phyloP scores from a whole-genome alignment of 306 rosid species.

The Morella rubra region DNA sequence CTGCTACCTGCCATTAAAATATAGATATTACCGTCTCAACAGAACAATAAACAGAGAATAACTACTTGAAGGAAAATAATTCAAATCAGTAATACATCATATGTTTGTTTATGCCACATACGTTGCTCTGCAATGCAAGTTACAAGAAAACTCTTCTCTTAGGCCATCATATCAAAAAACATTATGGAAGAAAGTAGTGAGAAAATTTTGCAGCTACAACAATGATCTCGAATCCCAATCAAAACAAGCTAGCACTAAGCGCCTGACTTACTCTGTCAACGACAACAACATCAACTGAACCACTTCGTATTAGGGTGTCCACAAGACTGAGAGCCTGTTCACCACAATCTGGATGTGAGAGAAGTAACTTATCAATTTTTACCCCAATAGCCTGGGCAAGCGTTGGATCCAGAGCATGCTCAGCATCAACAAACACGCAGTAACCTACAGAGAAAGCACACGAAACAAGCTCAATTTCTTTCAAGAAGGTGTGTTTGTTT shows the following conservation, averaged over 20 bases:
- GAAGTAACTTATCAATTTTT: slow-evolving; percentile 66
- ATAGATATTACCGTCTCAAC: slow-evolving; percentile 24
- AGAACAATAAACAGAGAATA: slow-evolving; percentile 7
- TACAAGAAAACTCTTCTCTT: too few species aligned
- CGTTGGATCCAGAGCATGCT: slow-evolving; percentile 87
- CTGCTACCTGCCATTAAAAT: too few species aligned
- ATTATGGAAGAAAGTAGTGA: background rate
- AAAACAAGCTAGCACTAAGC: slow-evolving; percentile 7
- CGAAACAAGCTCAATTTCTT: slow-evolving; percentile 19
- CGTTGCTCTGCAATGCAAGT: too few species aligned
- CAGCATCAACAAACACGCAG: slow-evolving; percentile 90
- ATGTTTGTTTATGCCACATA: too few species aligned
- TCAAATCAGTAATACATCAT: background rate
- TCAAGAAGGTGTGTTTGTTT: too few species aligned
- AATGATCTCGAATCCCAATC: slow-evolving; percentile 10
- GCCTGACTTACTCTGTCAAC: slow-evolving; percentile 82
- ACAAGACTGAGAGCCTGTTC: slow-evolving; percentile 93
- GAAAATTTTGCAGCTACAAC: background rate
- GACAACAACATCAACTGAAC: slow-evolving; percentile 94
- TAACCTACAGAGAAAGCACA: slow-evolving; percentile 49
- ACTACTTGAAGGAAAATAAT: background rate
- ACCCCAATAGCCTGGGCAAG: slow-evolving; percentile 85
- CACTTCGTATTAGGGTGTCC: slow-evolving; percentile 83
- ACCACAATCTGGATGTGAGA: slow-evolving; percentile 95
- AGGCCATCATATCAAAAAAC: background rate